These are phyloP conservation scores for Letharia lupina DNA, from an alignment of 495 filamentous ascomycete genomes.

Conservation along the genomic window DNA sequence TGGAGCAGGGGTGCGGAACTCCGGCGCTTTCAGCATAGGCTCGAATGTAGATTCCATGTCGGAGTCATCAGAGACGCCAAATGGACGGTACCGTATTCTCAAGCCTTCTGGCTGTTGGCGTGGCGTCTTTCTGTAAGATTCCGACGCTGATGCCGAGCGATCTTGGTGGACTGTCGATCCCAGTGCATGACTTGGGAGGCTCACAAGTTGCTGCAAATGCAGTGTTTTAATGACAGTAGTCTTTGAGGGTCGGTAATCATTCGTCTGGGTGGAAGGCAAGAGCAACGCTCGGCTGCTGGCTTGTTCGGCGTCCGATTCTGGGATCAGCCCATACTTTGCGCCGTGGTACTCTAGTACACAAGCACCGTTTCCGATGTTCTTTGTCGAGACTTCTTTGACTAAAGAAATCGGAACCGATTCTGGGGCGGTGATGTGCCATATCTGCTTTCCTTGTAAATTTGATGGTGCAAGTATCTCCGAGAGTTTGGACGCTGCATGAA, in stretches of 20 bases:
- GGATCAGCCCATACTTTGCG: conserved; percentile 30
- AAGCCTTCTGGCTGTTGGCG: conserved; percentile 24
- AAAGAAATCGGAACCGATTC: conserved; percentile 36
- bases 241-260: conserved; percentile 12
- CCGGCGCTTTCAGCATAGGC: neutral
- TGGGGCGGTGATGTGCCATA: conserved; percentile 50
- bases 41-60: neutral
- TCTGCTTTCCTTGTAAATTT: conserved; percentile 39
- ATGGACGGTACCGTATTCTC: conserved; percentile 26
- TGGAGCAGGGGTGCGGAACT: conserved; percentile 8
- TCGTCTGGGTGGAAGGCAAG: conserved; percentile 17
- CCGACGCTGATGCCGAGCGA: conserved; percentile 3
- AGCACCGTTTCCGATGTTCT: conserved; percentile 29
- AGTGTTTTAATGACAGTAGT: conserved; percentile 15
- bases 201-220: conserved; percentile 23
- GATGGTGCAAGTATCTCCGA: conserved; percentile 23
- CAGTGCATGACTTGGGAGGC: conserved; percentile 9
- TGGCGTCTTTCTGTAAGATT: conserved; percentile 10
- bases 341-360: conserved; percentile 33
- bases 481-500: conserved; percentile 20
- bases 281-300: conserved; percentile 8
- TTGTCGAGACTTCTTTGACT: conserved; percentile 35
- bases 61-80: conserved; percentile 18
- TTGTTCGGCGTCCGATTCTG: neutral
- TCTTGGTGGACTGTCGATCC: neutral